Base-by-base conservation (phyloP, 352 stramenopile species). In the Phytophthora pisi region DNA sequence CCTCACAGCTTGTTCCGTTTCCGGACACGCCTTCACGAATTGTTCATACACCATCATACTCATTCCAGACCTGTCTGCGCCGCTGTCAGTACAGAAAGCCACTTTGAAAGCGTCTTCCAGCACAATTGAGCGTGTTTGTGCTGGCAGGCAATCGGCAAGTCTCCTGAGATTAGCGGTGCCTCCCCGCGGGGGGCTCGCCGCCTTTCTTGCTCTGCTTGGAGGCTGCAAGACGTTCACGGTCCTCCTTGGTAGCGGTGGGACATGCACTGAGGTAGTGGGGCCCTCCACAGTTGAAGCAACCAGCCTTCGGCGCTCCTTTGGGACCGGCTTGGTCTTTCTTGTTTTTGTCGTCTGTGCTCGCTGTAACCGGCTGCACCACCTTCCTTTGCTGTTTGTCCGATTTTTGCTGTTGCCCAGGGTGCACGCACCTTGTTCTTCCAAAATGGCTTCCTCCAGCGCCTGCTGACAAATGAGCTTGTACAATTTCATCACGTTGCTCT, bases 21-120 rank as follows among this genome's bases (percentile, higher is more conserved):
- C 43, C 2, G 55, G 55, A 6, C n/a, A 54, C 30, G 16, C 42
- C n/a, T 38, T 52, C 55, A 54, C 40, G 11, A 62, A 54, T 54
- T 45, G 0, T 45, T 31, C 43, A 18, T 66, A 59, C 2, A 56
- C 51, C 1, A 1, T 67, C 30, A 42, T 56, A 20, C 28, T 67
- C 60, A 61, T 61, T 4, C 42, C 51, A n/a, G 51, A 67, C 43
- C 60, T 67, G 51, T 67, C 60, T 26, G 60, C 60, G 6, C 60
- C 42, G 13, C 51, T 67, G 31, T 56, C 60, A 2, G 51, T 51
- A 30, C 60, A 61, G 42, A 61, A 61, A 43, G 42, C 20, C 60
- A 67, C 51, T n/a, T n/a, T 51, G 23, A 26, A 67, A 23, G 60
- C 30, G 30, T 67, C 60, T 43, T 67, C 42, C 51, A 61, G 34